These are phyloP conservation scores for Mycogone perniciosa DNA, from an alignment of 2,329 filamentous ascomycete genomes.

Conservation along the genomic window DNA sequence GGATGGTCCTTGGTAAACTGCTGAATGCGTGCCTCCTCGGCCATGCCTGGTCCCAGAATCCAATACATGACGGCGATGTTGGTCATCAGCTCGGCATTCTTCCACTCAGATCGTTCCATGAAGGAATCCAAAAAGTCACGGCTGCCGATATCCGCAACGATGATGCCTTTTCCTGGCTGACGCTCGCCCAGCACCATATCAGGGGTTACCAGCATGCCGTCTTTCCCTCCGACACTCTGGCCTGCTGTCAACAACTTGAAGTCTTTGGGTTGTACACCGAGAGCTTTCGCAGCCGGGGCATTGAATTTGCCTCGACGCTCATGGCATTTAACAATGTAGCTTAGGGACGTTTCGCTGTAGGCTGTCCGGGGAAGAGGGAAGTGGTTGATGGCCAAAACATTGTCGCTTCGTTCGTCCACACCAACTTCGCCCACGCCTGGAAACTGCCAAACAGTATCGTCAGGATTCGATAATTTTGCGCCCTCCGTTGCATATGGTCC, in stretches of 20 bases:
- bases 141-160: slow-evolving; percentile 73
- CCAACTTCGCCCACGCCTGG: slow-evolving; percentile 14
- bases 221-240: slow-evolving; percentile 52
- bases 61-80: slow-evolving; percentile 68
- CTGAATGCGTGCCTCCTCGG: slow-evolving; percentile 54
- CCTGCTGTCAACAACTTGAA: slow-evolving; percentile 59
- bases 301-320: slow-evolving; percentile 77
- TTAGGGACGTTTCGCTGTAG: slow-evolving; percentile 63
- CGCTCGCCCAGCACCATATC: slow-evolving; percentile 75
- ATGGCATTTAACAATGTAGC: slow-evolving; percentile 78
- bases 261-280: slow-evolving; percentile 55
- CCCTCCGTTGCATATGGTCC: slow-evolving; percentile 44
- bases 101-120: slow-evolving; percentile 66
- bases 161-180: slow-evolving; percentile 64
- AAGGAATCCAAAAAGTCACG: slow-evolving; percentile 63
- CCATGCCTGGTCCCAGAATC: slow-evolving; percentile 67
- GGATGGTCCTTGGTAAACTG: slow-evolving; percentile 61
- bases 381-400: slow-evolving; percentile 20
- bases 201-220: slow-evolving; percentile 60
- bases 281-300: slow-evolving; percentile 51
- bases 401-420: slow-evolving; percentile 9
- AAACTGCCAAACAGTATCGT: slow-evolving; percentile 25
- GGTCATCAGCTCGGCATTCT: slow-evolving; percentile 55
- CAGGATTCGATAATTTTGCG: slow-evolving; percentile 14
- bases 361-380: slow-evolving; percentile 57